Conservation (phyloP, 1,284 basidiomycete species). For the Trichosporon sp. region DNA sequence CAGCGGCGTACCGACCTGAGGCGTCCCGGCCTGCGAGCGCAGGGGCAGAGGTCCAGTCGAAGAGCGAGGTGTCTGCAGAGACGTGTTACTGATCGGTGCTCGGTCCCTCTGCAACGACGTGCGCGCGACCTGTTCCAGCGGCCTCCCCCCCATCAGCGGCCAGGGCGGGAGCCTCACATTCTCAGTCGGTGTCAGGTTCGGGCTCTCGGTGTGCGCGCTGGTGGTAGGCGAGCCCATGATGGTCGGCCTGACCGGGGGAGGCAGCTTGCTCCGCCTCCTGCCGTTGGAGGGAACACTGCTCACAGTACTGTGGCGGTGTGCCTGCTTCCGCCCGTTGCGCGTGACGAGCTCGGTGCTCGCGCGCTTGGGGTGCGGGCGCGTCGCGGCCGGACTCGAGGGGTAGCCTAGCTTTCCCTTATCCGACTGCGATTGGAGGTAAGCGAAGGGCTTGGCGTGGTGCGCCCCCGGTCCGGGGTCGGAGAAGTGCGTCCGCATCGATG, state of each 20-base stretch:
- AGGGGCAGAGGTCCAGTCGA: not conserved
- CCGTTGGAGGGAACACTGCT: too few relatives aligned
- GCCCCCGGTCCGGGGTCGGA: not conserved
- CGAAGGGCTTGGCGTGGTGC: not conserved
- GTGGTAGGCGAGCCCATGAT: not conserved
- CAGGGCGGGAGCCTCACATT: not conserved
- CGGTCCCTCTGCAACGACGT: not conserved
- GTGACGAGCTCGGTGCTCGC: not conserved
- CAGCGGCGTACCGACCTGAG: not conserved
- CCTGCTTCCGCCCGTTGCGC: not conserved
- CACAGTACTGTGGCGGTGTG: not conserved
- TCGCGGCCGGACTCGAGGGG: not conserved
- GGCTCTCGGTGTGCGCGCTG: not conserved
- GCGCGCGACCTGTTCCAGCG: not conserved
- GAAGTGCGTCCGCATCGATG: not conserved
- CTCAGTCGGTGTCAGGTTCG: not conserved
- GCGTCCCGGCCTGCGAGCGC: too few relatives aligned
- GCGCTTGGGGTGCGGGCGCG: not conserved
- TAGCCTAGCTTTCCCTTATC: not conserved
- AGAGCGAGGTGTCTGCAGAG: not conserved
- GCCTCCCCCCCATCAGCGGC: not conserved
- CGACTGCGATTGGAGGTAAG: not conserved
- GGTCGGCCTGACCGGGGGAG: not conserved
- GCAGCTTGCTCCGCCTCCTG: not conserved
- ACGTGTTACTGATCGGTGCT: not conserved